Evolutionary conservation across 345 rosid genomes (phyloP).

Genomic region (Anastatica hierochuntica): DNA sequence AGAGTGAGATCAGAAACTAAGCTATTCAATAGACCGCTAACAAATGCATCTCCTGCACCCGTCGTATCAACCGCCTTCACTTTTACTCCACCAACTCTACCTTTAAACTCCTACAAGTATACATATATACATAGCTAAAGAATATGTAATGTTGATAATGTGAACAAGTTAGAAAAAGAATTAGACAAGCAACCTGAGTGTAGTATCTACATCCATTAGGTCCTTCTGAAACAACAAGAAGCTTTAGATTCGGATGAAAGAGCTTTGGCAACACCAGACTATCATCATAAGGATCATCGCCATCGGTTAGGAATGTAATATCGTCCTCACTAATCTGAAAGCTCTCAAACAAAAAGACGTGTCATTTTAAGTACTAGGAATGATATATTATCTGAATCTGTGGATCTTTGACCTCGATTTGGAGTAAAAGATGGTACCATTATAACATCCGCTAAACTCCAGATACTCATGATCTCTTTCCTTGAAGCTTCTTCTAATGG

Average conservation of each 20-base stretch:
- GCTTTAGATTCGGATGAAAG: slow-evolving; percentile 70
- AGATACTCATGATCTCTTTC: slow-evolving; percentile 71
- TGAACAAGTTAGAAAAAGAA: background rate
- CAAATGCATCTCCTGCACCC: slow-evolving; percentile 86
- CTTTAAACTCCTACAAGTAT: slow-evolving; percentile 49
- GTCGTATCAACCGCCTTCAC: slow-evolving; percentile 68
- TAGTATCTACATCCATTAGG: slow-evolving; percentile 87
- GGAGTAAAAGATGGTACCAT: slow-evolving; percentile 36
- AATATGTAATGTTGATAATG: no score
- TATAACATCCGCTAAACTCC: slow-evolving; percentile 86
- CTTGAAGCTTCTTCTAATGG: slow-evolving; percentile 79
- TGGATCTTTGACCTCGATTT: background rate
- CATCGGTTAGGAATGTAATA: slow-evolving; percentile 65
- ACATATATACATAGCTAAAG: background rate
- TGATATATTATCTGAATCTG: no score
- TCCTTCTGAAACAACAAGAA: slow-evolving; percentile 89
- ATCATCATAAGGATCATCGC: slow-evolving; percentile 54
- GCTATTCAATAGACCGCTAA: slow-evolving; percentile 51
- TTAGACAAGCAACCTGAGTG: slow-evolving; percentile 43
- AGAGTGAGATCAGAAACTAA: slow-evolving; percentile 48
- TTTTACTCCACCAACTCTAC: slow-evolving; percentile 56
- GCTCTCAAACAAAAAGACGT: background rate
- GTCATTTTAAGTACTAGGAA: slow-evolving; percentile 2
- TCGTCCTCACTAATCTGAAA: slow-evolving; percentile 89
- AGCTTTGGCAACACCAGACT: slow-evolving; percentile 54